Conservation (phyloP, 2,329 filamentous ascomycete genomes). For the Thyridium curvatum region DNA sequence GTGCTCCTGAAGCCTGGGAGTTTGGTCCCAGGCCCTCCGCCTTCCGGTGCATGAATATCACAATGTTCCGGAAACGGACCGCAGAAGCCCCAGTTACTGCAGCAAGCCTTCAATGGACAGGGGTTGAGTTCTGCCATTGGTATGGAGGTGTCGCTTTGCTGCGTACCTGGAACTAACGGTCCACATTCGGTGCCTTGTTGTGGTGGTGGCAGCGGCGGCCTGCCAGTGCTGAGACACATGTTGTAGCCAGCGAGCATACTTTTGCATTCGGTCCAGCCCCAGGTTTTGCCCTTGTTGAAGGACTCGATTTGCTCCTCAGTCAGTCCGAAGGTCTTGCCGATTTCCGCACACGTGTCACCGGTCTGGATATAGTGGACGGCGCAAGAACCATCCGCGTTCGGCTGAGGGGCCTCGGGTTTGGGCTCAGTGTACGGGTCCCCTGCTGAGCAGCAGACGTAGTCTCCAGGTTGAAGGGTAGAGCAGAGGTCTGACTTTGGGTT, state of each 20-base stretch:
- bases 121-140: slow-evolving; percentile 17
- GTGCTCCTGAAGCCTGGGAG: slow-evolving; percentile 11
- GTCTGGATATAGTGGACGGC: slow-evolving; percentile 20
- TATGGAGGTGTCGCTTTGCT: too few species aligned
- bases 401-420: too few species aligned
- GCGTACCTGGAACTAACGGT: slow-evolving; percentile 21
- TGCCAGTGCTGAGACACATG: slow-evolving; percentile 27
- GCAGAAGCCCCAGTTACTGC: slow-evolving; percentile 35
- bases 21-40: too few species aligned
- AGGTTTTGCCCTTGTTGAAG: slow-evolving; percentile 29
- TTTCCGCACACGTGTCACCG: slow-evolving; percentile 22
- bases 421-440: slow-evolving; percentile 24
- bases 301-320: slow-evolving; percentile 4
- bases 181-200: slow-evolving; percentile 24
- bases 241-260: slow-evolving; percentile 14
- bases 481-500: slow-evolving; percentile 20
- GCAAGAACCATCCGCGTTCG: slow-evolving; percentile 27
- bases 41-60: too few species aligned
- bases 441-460: slow-evolving; percentile 28
- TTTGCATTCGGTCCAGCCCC: slow-evolving; percentile 28
- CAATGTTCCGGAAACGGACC: slow-evolving; percentile 42
- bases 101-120: slow-evolving; percentile 21
- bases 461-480: slow-evolving; percentile 19
- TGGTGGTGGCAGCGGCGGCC: slow-evolving; percentile 23
- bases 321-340: slow-evolving; percentile 14